Percentiles rank a stretch among this genome's conserved stretches.
These are phyloP conservation scores for Leucocoprinus sp. DNA, from an alignment of 768 basidiomycete species.

Conservation along the genomic window DNA sequence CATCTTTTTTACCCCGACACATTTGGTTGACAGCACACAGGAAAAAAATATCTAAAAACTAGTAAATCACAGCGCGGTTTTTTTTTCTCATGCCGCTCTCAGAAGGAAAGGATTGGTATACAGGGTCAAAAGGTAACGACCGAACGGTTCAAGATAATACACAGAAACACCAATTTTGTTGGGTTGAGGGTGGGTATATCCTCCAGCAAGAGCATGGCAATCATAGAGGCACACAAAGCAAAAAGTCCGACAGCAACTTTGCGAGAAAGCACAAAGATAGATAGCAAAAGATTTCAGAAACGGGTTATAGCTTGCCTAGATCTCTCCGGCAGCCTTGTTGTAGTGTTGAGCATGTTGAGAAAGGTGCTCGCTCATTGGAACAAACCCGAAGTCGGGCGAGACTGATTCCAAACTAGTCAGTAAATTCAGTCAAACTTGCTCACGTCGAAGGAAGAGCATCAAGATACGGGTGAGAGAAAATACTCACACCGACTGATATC, in stretches of 20 bases:
- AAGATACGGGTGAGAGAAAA: conserved; percentile 1
- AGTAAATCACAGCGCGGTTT: conserved; percentile 5
- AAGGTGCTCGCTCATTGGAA: conserved; percentile 73
- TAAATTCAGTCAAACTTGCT: conserved; percentile 11
- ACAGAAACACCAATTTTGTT: conserved; percentile 3
- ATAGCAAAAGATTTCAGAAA: neutral
- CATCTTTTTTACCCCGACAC: too few species aligned
- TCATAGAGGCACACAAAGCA: neutral
- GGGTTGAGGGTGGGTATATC: conserved; percentile 6
- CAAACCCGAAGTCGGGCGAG: conserved; percentile 82
- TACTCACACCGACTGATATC: conserved; percentile 82
- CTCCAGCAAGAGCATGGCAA: conserved; percentile 5
- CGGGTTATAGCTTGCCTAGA: conserved; percentile 20
- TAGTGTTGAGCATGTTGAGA: conserved; percentile 53
- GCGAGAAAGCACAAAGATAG: neutral
- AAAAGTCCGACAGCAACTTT: conserved; percentile 3
- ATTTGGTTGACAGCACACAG: too few species aligned
- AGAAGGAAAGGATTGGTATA: conserved; percentile 3
- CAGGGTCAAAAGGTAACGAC: conserved; percentile 7
- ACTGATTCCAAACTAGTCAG: conserved; percentile 26
- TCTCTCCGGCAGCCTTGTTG: conserved; percentile 48
- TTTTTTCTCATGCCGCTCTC: neutral
- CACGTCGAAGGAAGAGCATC: conserved; percentile 3
- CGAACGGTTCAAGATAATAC: conserved; percentile 9
- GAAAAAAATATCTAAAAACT: too few species aligned